Evolutionary conservation across 352 stramenopile genomes (phyloP).

Genomic region (Ophiocytium majus): DNA sequence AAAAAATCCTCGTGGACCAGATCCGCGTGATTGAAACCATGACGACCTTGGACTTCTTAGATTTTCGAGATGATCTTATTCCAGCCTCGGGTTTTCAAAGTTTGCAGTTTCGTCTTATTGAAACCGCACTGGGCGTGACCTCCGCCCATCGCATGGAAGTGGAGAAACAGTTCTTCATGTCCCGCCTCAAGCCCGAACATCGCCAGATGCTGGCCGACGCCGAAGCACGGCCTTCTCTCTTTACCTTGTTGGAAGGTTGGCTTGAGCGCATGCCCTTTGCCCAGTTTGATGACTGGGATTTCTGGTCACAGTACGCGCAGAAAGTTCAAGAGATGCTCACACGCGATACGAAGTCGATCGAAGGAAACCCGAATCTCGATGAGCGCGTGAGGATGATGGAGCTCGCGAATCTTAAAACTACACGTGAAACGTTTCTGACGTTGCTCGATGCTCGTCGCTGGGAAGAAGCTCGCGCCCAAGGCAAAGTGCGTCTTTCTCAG

Average conservation of each 20-base stretch:
- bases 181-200: constrained; percentile 5
- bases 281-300: not conserved
- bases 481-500: constrained; percentile 15
- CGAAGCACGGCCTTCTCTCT: not conserved
- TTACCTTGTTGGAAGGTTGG: not conserved
- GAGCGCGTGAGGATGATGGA: not conserved
- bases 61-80: constrained; percentile 5
- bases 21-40: not conserved
- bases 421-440: not conserved
- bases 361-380: not conserved
- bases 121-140: not conserved
- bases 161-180: not conserved
- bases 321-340: not conserved
- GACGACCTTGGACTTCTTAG: not conserved
- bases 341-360: not conserved
- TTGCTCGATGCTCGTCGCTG: not conserved
- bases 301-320: not conserved
- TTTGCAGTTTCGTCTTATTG: constrained; percentile 1
- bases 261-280: not conserved
- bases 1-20: not conserved
- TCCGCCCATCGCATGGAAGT: not conserved
- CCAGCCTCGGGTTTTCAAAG: not conserved
- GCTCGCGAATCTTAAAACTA: not conserved
- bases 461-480: not conserved
- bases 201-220: not conserved